Percentiles rank a stretch among this genome's conserved stretches.
Evolutionary conservation across 352 stramenopile genomes (phyloP).

Genomic region (Pythium brachiatum): DNA sequence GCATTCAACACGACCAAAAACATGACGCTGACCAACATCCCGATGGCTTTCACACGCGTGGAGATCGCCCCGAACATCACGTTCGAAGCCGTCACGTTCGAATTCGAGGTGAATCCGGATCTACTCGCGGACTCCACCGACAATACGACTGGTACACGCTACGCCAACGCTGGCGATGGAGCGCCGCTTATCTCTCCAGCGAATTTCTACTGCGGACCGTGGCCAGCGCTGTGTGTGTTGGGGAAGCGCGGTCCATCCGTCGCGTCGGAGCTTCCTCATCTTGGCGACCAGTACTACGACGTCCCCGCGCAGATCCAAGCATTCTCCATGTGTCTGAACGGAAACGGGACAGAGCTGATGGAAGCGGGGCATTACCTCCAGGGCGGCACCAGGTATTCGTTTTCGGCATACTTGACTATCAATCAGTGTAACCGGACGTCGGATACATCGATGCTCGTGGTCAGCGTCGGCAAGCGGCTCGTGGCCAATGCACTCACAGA

Average conservation of each 20-base stretch:
- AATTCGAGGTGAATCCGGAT: background rate
- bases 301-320: background rate
- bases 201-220: too few species aligned
- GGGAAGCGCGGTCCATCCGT: background rate
- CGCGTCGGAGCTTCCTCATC: background rate
- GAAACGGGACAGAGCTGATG: background rate
- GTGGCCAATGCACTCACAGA: background rate
- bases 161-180: background rate
- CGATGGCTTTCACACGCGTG: background rate
- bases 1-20: background rate
- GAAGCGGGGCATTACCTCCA: background rate
- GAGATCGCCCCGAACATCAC: background rate
- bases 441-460: background rate
- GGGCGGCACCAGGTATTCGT: too few species aligned
- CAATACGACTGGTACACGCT: background rate
- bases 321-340: background rate
- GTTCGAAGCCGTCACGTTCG: background rate
- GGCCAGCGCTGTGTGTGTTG: background rate
- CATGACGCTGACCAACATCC: background rate
- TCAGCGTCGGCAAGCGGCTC: background rate
- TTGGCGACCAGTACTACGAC: background rate
- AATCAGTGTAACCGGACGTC: background rate
- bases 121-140: background rate
- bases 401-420: background rate
- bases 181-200: too few species aligned